Conservation (phyloP, 139 green algal genomes). For the Chlorella vulgaris region DNA sequence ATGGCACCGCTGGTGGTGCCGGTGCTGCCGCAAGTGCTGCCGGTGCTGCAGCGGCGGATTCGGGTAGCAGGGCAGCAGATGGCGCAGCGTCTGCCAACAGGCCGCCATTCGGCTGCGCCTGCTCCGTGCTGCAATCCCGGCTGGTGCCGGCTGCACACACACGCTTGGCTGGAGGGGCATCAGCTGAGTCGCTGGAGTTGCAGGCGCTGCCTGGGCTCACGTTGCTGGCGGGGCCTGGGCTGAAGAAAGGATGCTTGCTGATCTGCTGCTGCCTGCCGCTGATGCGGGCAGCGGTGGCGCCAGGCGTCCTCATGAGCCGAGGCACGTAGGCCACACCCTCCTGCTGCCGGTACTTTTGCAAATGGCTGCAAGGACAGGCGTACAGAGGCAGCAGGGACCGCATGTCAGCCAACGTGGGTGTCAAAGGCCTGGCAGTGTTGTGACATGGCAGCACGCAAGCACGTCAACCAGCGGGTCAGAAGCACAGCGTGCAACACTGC, state of each 20-base stretch:
- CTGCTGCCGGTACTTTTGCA: conserved; percentile 26
- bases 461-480: too few species aligned
- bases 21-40: too few species aligned
- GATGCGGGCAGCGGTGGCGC: neutral
- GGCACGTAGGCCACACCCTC: conserved; percentile 22
- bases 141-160: neutral
- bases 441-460: too few species aligned
- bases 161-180: neutral
- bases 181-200: neutral
- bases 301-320: neutral
- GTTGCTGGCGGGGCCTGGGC: neutral
- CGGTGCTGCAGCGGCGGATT: too few species aligned
- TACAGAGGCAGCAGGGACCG: neutral
- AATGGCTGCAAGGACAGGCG: conserved; percentile 3
- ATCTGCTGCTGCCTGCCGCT: neutral
- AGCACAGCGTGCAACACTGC: neutral
- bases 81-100: neutral
- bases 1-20: neutral
- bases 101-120: neutral
- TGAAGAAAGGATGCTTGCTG: neutral
- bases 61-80: too few species aligned
- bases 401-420: too few species aligned
- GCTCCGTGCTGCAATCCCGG: too few species aligned
- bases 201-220: neutral
- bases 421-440: too few species aligned